Evolutionary conservation across 179 eudicot species (phyloP).

Genomic region (Beta lomatogona): DNA sequence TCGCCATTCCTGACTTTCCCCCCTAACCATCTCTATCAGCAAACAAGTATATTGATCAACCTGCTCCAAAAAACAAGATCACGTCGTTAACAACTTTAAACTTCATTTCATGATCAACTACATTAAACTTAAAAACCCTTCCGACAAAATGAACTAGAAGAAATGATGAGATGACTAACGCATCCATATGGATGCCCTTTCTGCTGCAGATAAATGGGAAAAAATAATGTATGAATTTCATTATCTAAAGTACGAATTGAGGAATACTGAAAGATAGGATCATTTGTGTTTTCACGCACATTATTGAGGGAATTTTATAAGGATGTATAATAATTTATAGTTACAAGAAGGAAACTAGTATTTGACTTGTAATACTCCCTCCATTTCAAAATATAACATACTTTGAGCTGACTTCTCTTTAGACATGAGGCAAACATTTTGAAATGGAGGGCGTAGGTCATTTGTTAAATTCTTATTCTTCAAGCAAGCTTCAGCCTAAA

Average conservation of each 20-base stretch:
- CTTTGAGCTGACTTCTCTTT: not conserved
- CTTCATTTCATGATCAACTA: constrained; percentile 2
- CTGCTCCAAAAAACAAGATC: not conserved
- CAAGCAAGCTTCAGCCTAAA: too few species aligned
- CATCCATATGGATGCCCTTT: not conserved
- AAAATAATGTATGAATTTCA: not conserved
- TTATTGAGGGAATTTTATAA: not conserved
- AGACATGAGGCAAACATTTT: too few species aligned
- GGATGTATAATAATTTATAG: not conserved
- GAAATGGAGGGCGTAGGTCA: not conserved
- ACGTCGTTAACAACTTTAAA: not conserved
- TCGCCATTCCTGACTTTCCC: not conserved
- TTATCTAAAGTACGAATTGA: not conserved
- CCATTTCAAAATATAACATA: not conserved
- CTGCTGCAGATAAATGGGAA: not conserved
- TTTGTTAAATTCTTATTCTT: not conserved
- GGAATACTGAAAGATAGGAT: not conserved
- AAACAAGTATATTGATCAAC: too few species aligned
- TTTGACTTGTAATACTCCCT: not conserved
- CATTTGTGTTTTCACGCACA: not conserved
- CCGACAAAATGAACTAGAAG: not conserved
- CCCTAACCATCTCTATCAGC: too few species aligned
- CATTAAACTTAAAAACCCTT: not conserved
- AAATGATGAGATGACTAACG: not conserved
- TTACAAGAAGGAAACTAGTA: too few species aligned